phyloP scores from a whole-genome alignment of 768 basidiomycete genomes.

The Antrodiella citrinella region DNA sequence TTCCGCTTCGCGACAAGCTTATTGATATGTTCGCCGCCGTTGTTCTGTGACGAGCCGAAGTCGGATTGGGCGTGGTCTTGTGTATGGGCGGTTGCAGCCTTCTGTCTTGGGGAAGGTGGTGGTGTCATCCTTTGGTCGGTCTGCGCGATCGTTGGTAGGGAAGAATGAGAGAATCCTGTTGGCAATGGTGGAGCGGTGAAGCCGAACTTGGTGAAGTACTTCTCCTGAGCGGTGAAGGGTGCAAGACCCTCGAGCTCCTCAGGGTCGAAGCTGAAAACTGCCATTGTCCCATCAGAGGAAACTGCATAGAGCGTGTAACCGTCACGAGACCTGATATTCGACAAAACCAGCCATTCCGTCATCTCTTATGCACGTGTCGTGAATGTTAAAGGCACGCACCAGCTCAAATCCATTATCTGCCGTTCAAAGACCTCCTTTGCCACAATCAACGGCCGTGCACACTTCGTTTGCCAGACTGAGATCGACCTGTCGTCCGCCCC shows the following conservation, averaged over 20 bases:
- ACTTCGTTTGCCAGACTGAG: slow-evolving; percentile 94
- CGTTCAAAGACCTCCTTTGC: slow-evolving; percentile 91
- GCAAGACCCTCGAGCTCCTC: slow-evolving; percentile 80
- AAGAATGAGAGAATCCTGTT: slow-evolving; percentile 56
- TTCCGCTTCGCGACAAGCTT: slow-evolving; percentile 69
- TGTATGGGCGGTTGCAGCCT: slow-evolving; percentile 25
- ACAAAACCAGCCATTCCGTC: neutral
- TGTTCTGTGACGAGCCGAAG: slow-evolving; percentile 24
- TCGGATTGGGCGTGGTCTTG: slow-evolving; percentile 24
- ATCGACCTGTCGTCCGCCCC: slow-evolving; percentile 92
- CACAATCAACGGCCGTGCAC: slow-evolving; percentile 84
- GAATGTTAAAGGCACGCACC: slow-evolving; percentile 43
- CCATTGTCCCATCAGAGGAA: slow-evolving; percentile 93
- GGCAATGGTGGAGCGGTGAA: slow-evolving; percentile 63
- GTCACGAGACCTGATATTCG: slow-evolving; percentile 72
- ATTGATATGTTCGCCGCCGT: slow-evolving; percentile 52
- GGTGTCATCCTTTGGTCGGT: slow-evolving; percentile 30
- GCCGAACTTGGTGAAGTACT: slow-evolving; percentile 77
- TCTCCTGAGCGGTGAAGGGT: slow-evolving; percentile 60
- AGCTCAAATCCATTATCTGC: slow-evolving; percentile 92
- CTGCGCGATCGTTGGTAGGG: slow-evolving; percentile 3
- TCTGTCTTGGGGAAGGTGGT: slow-evolving; percentile 38
- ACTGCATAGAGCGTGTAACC: slow-evolving; percentile 90
- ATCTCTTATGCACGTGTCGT: neutral
- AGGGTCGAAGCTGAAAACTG: slow-evolving; percentile 75